Evolutionary conservation across 768 basidiomycete genomes (phyloP), one percentile per base, ranked within the genome.

Genomic region (Lentinula raphanica): DNA sequence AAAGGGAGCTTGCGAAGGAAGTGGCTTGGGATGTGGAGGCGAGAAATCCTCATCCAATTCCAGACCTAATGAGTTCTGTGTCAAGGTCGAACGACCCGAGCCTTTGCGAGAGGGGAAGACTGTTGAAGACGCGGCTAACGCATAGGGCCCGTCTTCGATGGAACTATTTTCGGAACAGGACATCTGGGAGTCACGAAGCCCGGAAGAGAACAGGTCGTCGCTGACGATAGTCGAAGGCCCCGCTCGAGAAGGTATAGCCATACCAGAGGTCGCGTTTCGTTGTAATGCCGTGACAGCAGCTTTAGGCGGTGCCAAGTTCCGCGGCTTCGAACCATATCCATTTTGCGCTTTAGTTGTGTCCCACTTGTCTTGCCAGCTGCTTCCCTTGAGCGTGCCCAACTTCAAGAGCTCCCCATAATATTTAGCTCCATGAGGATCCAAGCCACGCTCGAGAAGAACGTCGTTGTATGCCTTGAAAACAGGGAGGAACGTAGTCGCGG

Each of bases 381-480:
- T 77, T 9, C 90, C 93, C 71, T 85, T 89, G 64, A 94, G 66
- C 40, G 88, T 90, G 46, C 90, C 90, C 3, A 95, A 75, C 69
- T 94, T 92, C 59, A 95, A 72, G 29, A 95, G 70, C 68, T 91
- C 89, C 19, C 85, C 84, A 68, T 94, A 95, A 66, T 88, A 90
- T 3, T 86, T 75, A 9, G 90, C 88, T 68, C 93, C 92, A 61
- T 86, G 84, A 21, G 86, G 79, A 60, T 92, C 88, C n/a, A 93
- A 71, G 2, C 87, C 87, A 2, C 85, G 80, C 63, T 89, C 87
- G 58, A 81, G 79, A 23, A 94, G 72, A 21, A 92, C 81, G 58
- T 89, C 85, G 65, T 86, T 90, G 71, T 94, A 94, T 0, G 91
- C 88, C 66, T 89, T 91, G 77, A 92, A 86, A n/a, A 92, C 81